Base-by-base conservation (phyloP, 306 rosid species). In the Lathyrus oleraceus region DNA sequence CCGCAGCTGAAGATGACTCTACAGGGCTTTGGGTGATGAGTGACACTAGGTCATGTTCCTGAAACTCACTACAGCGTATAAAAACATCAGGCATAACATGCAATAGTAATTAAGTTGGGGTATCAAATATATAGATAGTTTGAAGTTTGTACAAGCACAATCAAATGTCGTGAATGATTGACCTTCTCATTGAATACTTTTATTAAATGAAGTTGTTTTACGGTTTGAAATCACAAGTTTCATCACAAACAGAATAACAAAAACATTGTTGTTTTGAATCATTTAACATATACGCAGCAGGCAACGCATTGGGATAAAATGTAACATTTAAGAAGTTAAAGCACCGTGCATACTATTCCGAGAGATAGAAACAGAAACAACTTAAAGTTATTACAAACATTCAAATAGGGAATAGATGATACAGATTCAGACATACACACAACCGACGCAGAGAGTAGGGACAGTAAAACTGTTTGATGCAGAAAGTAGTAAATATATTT, bases 41-140 rank as follows among this genome's bases (percentile, higher is more conserved):
- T 76, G 96, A 80, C 74, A 72, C 89, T 67, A 83, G 90, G 80
- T 82, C 93, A 60, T 82, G 87, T 67, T 88, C 93, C 83, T 88
- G 96, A 77, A 79, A 84, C 78, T 88, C 96, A 76, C 98, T 92
- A 74, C 47, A 36, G 52, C 25, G 14, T 12, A 67, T 36, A 38
- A 60, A 72, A 74, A 45, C 69, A 48, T 44, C 57, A 53, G 42
- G 69, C 49, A 69, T 56, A 64, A 52, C 58, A 59, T 8, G 73
- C 66, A 30, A 17, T 58, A 28, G 25, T 16, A 43, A 60, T 49
- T 67, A 44, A 7, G 42, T 35, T 58, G 14, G 4, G 20, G 65
- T 65, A 59, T 21, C 9, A 47, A 66, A 65, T 38, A 47, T 27
- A 54, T 73, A 32, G 23, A 19, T 28, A 51, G 54, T 36, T 61